Evolutionary conservation across 768 basidiomycete genomes (phyloP), one percentile per base, ranked within the genome.

Genomic region (Suillus ampliporus): DNA sequence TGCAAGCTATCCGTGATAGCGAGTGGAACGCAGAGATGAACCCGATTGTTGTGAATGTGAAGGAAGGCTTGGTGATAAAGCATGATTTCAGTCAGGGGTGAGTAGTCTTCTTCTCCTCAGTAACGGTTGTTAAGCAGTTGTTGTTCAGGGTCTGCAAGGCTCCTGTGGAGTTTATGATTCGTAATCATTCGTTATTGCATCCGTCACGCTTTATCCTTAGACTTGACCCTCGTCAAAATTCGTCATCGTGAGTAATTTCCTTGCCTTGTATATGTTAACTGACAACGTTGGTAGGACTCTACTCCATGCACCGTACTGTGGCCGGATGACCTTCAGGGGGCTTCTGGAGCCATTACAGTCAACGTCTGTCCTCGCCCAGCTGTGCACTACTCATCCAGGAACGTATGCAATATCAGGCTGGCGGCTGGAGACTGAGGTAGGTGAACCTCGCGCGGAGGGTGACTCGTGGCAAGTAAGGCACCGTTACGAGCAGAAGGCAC

Each of bases 1-100:
- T 96, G 57, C 80, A 86, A 56, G 86, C 88, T 10, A 83, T 97
- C 46, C 80, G 86, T 40, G 74, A 79, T 5, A 89, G 89, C 63
- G 87, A 90, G 72, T 90, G 95, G 86, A 94, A 94, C 65, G 69
- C 74, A 15, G 92, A 95, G 75, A 89, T 86, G 81, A 86, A 95
- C 69, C 94, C 95, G 8, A 62, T 91, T 3, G 80, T 83, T 8
- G 78, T 91, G 38, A 74, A 74, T 3, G 66, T 87, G n/a, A 75
- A 81, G 59, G 82, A 83, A 62, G 72, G 75, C n/a, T 63, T 68
- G 41, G 67, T 79, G 7, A 64, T 85, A 26, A 69, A 74, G 51
- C 90, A 94, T 69, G 86, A 93, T 72, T 95, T 96, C 67, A 75
- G 77, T 2, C 64, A 75, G 60, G 90, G 90, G 95, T 95, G 67